Evolutionary conservation across 2,329 filamentous ascomycete genomes (phyloP).

Genomic region (Clarireedia hainanense): DNA sequence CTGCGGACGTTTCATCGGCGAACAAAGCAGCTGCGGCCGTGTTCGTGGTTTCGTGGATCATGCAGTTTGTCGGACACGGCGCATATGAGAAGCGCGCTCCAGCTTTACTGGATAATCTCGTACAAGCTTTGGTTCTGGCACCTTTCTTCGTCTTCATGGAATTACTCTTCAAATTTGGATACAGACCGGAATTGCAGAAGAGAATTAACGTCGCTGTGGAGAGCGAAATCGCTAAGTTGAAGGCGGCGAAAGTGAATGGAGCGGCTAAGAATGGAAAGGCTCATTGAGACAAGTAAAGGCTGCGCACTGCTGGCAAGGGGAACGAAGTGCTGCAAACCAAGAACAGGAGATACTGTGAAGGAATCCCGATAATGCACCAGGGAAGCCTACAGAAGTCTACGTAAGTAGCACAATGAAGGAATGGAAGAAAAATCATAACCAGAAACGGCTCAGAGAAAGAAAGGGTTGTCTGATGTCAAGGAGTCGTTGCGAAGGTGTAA

Average conservation of each 20-base stretch:
- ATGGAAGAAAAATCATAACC: not conserved
- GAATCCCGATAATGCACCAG: too few species aligned
- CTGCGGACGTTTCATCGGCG: slow-evolving; percentile 38
- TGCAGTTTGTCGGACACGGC: slow-evolving; percentile 88
- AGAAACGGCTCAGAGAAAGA: too few species aligned
- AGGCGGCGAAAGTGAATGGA: slow-evolving; percentile 42
- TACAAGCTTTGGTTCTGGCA: slow-evolving; percentile 86
- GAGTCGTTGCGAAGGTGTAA: not conserved
- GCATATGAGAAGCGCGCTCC: slow-evolving; percentile 82
- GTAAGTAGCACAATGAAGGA: too few species aligned
- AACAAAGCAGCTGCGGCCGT: slow-evolving; percentile 55
- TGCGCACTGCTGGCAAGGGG: not conserved
- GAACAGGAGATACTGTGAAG: not conserved
- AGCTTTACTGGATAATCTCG: slow-evolving; percentile 80
- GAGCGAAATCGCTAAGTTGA: slow-evolving; percentile 70
- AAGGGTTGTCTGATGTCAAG: not conserved
- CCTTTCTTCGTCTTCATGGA: slow-evolving; percentile 98
- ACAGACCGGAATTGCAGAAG: slow-evolving; percentile 77
- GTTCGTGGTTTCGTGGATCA: slow-evolving; percentile 71
- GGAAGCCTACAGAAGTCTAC: too few species aligned
- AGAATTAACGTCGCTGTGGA: slow-evolving; percentile 71
- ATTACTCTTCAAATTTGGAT: slow-evolving; percentile 81
- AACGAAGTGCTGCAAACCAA: not conserved
- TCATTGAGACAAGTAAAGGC: slow-evolving; percentile 26
- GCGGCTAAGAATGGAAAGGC: slow-evolving; percentile 42